phyloP scores from a whole-genome alignment of 2,329 filamentous ascomycete genomes.

The Drechslerella dactyloides region DNA sequence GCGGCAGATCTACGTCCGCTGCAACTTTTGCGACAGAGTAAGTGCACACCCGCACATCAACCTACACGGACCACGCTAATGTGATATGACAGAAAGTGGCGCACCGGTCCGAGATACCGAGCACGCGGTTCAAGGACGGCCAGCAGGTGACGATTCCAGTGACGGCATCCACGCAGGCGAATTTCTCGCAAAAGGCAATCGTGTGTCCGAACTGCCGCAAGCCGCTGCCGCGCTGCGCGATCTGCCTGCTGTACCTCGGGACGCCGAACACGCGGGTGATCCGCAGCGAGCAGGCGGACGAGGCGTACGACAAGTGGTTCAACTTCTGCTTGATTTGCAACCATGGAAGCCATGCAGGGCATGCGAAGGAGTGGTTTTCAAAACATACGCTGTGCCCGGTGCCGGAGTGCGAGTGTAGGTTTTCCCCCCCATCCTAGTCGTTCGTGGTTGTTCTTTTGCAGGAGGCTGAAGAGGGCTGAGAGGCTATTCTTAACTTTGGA shows the following conservation, averaged over 20 bases:
- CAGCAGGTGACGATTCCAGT: slow-evolving; percentile 63
- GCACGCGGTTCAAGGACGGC: slow-evolving; percentile 45
- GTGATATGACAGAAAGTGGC: slow-evolving; percentile 55
- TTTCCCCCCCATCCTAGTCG: slow-evolving; percentile 1
- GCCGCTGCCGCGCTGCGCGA: slow-evolving; percentile 71
- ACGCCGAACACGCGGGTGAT: slow-evolving; percentile 66
- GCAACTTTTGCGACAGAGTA: slow-evolving; percentile 73
- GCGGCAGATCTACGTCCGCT: slow-evolving; percentile 75
- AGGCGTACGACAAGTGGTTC: slow-evolving; percentile 61
- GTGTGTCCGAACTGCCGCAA: slow-evolving; percentile 72
- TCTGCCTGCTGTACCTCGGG: slow-evolving; percentile 72
- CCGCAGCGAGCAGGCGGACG: slow-evolving; percentile 61
- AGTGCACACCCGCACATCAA: slow-evolving; percentile 25
- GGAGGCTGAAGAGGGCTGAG: too few species aligned
- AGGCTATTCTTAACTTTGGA: too few species aligned
- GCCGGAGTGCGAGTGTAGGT: slow-evolving; percentile 71
- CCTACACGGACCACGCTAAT: not conserved
- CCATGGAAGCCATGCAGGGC: slow-evolving; percentile 72
- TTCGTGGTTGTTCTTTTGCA: not conserved
- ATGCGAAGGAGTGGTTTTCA: slow-evolving; percentile 71
- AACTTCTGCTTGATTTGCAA: slow-evolving; percentile 73
- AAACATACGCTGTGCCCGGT: slow-evolving; percentile 71
- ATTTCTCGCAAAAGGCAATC: slow-evolving; percentile 60
- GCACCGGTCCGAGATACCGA: slow-evolving; percentile 38
- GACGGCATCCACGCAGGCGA: slow-evolving; percentile 56